Conservation (phyloP, 768 basidiomycete species). For the Serendipita indica region DNA sequence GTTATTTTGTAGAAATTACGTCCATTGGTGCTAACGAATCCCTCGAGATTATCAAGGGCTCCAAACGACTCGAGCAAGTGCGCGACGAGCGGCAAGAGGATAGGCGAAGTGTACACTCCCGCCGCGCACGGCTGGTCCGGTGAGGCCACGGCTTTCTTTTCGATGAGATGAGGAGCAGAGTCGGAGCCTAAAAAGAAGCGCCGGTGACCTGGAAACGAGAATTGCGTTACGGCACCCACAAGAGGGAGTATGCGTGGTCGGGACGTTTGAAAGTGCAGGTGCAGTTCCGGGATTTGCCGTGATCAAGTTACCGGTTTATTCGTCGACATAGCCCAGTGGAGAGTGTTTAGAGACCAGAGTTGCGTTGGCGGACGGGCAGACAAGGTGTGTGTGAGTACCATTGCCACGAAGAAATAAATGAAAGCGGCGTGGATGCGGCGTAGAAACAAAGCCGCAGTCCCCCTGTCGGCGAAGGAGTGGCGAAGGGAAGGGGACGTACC, state of each 20-base stretch:
- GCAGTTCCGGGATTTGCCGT: not conserved
- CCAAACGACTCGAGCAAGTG: slow-evolving; percentile 78
- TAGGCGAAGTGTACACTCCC: slow-evolving; percentile 88
- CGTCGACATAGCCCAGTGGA: no score
- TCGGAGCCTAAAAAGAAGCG: slow-evolving; percentile 97
- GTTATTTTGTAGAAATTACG: slow-evolving; percentile 59
- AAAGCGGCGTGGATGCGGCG: not conserved
- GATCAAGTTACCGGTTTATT: not conserved
- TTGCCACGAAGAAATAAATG: not conserved
- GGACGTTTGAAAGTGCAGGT: not conserved
- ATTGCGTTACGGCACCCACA: slow-evolving; percentile 7
- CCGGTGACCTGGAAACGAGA: slow-evolving; percentile 75
- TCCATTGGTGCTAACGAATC: slow-evolving; percentile 67
- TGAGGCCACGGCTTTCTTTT: slow-evolving; percentile 52
- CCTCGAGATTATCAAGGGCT: slow-evolving; percentile 66
- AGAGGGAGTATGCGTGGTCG: not conserved
- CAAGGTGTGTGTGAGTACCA: slow-evolving; percentile 10
- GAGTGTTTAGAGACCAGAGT: no score
- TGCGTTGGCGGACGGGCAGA: no score
- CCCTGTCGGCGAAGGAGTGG: not conserved
- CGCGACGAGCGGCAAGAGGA: slow-evolving; percentile 79
- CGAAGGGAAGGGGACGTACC: slow-evolving; percentile 29
- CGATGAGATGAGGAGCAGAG: slow-evolving; percentile 78
- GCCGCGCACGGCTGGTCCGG: slow-evolving; percentile 73
- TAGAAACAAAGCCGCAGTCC: not conserved